These are phyloP conservation scores for Hura crepitans DNA, from an alignment of 441 rosid genomes.

Conservation along the genomic window DNA sequence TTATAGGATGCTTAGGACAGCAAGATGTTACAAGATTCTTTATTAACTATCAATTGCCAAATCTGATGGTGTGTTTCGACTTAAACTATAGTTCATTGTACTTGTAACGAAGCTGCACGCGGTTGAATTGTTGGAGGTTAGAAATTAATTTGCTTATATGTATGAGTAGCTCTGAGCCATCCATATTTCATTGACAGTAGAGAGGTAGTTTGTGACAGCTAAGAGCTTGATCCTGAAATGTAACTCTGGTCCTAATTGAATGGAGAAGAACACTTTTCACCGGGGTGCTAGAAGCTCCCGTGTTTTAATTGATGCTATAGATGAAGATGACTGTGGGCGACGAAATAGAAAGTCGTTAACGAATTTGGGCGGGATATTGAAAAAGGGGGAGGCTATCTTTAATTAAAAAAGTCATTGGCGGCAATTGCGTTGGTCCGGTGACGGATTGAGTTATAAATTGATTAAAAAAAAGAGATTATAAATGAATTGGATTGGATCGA, in stretches of 20 bases:
- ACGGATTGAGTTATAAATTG: too few relatives aligned
- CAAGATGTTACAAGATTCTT: constrained; percentile 5
- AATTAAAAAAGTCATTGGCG: too few relatives aligned
- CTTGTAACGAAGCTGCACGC: constrained; percentile 4
- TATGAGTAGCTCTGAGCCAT: neutral
- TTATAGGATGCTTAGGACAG: constrained; percentile 22
- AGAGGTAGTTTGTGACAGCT: neutral
- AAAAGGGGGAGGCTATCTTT: too few relatives aligned
- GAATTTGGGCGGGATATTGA: too few relatives aligned
- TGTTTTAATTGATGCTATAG: too few relatives aligned
- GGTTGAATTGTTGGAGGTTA: neutral
- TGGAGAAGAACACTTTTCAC: too few relatives aligned
- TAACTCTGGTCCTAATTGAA: neutral
- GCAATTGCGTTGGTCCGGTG: too few relatives aligned
- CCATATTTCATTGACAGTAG: neutral
- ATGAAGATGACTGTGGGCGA: too few relatives aligned
- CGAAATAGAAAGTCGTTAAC: too few relatives aligned
- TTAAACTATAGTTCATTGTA: constrained; percentile 10
- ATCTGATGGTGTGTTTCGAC: constrained; percentile 8
- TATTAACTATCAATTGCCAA: neutral
- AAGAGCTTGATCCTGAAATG: neutral
- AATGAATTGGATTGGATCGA: too few relatives aligned
- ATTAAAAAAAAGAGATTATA: too few relatives aligned
- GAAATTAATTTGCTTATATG: constrained; percentile 1
- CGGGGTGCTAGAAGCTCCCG: too few relatives aligned